phyloP scores from a whole-genome alignment of 768 basidiomycete genomes.

The Kwoniella sp. region DNA sequence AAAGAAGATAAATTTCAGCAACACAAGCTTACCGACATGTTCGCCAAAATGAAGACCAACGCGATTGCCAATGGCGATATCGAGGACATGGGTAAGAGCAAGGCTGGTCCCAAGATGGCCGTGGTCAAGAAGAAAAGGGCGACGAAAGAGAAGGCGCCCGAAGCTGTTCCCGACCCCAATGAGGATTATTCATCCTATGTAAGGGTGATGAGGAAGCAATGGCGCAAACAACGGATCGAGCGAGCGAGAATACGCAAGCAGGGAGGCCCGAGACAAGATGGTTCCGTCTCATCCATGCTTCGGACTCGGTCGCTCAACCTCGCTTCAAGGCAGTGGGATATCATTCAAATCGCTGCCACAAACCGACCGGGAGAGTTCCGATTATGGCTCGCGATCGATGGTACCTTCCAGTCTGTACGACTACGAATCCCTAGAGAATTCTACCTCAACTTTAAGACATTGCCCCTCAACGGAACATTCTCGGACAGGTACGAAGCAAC shows the following conservation, averaged over 20 bases:
- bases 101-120: constrained; percentile 43
- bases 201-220: constrained; percentile 71
- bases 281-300: constrained; percentile 71
- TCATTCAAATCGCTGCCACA: constrained; percentile 79
- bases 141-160: constrained; percentile 29
- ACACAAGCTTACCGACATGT: constrained; percentile 96
- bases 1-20: constrained; percentile 96
- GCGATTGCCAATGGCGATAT: constrained; percentile 60
- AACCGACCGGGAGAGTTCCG: constrained; percentile 77
- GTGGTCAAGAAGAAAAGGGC: constrained; percentile 63
- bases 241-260: constrained; percentile 49
- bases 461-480: constrained; percentile 70
- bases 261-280: constrained; percentile 51
- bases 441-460: constrained; percentile 82
- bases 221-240: constrained; percentile 67
- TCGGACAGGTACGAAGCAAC: constrained; percentile 71
- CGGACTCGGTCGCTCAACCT: constrained; percentile 60
- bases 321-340: constrained; percentile 79
- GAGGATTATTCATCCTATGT: constrained; percentile 76
- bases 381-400: constrained; percentile 83
- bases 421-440: constrained; percentile 88
- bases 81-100: constrained; percentile 62
- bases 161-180: constrained; percentile 66
- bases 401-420: constrained; percentile 74
- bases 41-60: constrained; percentile 59